A percentile compares a stretch with the other conserved stretches of the same genome.
phyloP scores from a whole-genome alignment of 257 asterid genomes.

The Solanum habrochaites region DNA sequence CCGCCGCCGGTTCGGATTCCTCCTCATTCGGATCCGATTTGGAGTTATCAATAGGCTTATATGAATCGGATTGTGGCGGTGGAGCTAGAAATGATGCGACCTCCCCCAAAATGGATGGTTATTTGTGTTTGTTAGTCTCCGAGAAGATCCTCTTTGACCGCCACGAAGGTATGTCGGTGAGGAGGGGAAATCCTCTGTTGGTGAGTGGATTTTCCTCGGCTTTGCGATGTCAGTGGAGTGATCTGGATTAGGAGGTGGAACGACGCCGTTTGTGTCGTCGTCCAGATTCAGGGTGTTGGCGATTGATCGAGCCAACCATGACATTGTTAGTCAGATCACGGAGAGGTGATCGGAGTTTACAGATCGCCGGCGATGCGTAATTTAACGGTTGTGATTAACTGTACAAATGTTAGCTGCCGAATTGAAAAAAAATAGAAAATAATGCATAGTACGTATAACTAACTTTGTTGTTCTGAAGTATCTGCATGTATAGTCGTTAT shows the following conservation, averaged over 20 bases:
- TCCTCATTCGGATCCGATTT: neutral
- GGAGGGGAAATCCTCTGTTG: neutral
- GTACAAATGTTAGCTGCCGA: neutral
- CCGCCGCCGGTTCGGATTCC: neutral
- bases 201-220: neutral
- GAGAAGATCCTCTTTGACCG: constrained; percentile 87
- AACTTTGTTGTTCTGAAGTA: neutral
- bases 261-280: neutral
- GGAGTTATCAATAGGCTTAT: neutral
- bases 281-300: neutral
- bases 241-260: neutral
- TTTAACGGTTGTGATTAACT: neutral
- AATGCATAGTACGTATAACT: neutral
- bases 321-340: neutral
- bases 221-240: neutral
- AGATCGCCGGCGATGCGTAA: neutral
- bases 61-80: constrained; percentile 11
- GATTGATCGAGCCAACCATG: neutral
- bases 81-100: constrained; percentile 93
- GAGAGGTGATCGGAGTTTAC: neutral
- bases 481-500: neutral
- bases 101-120: constrained; percentile 83
- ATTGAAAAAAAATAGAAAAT: neutral
- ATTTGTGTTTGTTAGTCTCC: constrained; percentile 75
- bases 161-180: constrained; percentile 29